Evolutionary conservation across 352 stramenopile species (phyloP).

Genomic region (Pythium graminicola): DNA sequence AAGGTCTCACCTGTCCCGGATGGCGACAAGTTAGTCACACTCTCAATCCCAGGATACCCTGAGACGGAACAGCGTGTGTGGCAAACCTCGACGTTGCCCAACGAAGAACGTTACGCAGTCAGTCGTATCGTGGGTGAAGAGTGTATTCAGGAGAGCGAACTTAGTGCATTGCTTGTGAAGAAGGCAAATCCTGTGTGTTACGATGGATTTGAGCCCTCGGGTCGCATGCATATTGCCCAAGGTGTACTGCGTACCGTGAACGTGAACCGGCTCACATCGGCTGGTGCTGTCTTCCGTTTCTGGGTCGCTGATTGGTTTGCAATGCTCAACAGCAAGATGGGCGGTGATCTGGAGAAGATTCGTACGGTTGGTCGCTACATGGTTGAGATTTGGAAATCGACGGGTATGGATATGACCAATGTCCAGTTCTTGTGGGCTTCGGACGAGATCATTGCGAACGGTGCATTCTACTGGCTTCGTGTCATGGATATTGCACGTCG

Average conservation of each 20-base stretch:
- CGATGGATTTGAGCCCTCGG: conserved; percentile 98
- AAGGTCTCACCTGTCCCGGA: conserved; percentile 61
- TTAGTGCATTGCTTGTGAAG: conserved; percentile 78
- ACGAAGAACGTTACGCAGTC: conserved; percentile 77
- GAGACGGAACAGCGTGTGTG: conserved; percentile 56
- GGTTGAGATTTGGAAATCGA: conserved; percentile 99
- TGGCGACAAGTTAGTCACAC: conserved; percentile 64
- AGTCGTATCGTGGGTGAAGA: conserved; percentile 88
- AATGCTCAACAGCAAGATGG: conserved; percentile 99
- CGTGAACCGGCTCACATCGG: conserved; percentile 90
- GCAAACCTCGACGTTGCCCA: conserved; percentile 67
- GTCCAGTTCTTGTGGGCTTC: conserved; percentile 99
- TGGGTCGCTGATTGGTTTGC: conserved; percentile 99
- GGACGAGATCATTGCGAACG: conserved; percentile 90
- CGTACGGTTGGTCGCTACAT: conserved; percentile 94
- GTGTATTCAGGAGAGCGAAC: conserved; percentile 90
- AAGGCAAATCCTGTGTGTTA: conserved; percentile 92
- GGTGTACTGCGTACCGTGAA: conserved; percentile 96
- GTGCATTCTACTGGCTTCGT: conserved; percentile 89
- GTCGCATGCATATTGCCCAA: conserved; percentile 99
- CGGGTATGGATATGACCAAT: conserved; percentile 98
- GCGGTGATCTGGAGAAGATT: conserved; percentile 97
- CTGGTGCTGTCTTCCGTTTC: conserved; percentile 97
- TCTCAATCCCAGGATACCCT: conserved; percentile 53
- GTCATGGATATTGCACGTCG: conserved; percentile 93